Percentiles rank a stretch among this genome's conserved stretches.
These are phyloP conservation scores for Breynia disticha DNA, from an alignment of 441 rosid species.

Conservation along the genomic window DNA sequence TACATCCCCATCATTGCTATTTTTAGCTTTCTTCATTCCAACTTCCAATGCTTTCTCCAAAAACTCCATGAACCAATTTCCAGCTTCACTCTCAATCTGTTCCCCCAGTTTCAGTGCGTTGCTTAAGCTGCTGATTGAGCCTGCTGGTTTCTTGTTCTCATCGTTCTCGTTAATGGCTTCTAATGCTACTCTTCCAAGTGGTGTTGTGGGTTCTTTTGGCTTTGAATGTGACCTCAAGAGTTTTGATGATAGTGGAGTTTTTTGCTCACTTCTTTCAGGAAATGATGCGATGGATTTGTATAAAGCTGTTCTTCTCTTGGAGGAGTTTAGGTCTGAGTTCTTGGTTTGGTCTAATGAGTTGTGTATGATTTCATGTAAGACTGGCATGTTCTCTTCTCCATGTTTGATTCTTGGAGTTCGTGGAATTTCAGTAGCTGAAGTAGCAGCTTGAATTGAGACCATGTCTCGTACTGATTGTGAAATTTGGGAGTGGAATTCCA, in stretches of 20 bases:
- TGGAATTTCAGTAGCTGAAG: constrained; percentile 21
- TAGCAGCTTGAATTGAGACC: constrained; percentile 56
- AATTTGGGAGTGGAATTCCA: constrained; percentile 65
- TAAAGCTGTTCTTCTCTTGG: constrained; percentile 36
- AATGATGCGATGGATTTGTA: constrained; percentile 39
- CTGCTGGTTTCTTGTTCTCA: constrained; percentile 50
- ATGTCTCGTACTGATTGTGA: constrained; percentile 44
- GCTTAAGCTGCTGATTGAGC: constrained; percentile 24
- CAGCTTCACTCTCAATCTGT: constrained; percentile 65
- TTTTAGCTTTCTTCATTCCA: constrained; percentile 62
- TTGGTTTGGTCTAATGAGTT: constrained; percentile 38
- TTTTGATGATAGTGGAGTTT: constrained; percentile 19
- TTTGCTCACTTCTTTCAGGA: constrained; percentile 35
- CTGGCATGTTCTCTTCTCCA: constrained; percentile 19
- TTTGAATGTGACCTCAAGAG: constrained; percentile 26
- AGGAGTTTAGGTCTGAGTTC: constrained; percentile 25
- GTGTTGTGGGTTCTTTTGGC: constrained; percentile 22
- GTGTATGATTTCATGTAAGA: constrained; percentile 43
- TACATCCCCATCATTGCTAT: constrained; percentile 30
- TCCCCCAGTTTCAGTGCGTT: constrained; percentile 48
- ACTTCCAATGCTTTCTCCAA: constrained; percentile 58
- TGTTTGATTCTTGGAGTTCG: constrained; percentile 22
- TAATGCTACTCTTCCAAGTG: constrained; percentile 24
- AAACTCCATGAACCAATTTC: constrained; percentile 83
- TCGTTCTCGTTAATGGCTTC: constrained; percentile 40